Base-by-base conservation (phyloP, 805 yeast species). In the Yamadazyma nakazawae region DNA sequence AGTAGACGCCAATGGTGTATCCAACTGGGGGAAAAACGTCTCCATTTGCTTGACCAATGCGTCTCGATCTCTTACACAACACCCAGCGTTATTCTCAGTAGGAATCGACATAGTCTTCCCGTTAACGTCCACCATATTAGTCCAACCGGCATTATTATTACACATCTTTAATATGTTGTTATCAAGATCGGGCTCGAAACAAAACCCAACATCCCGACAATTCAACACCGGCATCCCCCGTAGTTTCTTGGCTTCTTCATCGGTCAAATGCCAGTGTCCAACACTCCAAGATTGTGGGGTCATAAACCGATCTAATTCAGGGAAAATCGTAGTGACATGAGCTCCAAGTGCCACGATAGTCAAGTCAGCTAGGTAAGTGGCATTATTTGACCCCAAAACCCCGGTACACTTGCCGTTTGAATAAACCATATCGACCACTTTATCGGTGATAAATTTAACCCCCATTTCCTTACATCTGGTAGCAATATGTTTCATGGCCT, bases 401-500 rank as follows among this genome's bases (percentile, higher is more conserved):
- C 54, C 54, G 11, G 36, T 1, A 24, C 51, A 51, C n/a, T 17
- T 11, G 16, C 45, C 34, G 18, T 30, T 25, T 9, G 49, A 26
- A 24, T 32, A 45, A 5, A 48, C 26, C 38, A 51, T 5, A 8
- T 42, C 28, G 12, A 45, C 37, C 1, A 24, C 37, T 34, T 50
- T 44, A 21, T 54, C 58, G 21, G 47, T 45, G 9, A 53, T 28
- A 34, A 54, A 54, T 28, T 44, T 47, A 9, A 48, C 55, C 9
- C 56, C 55, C 34, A 44, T 12, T 16, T 42, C 30, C 26, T 46
- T 34, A 43, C 55, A 54, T 10, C 48, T 35, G 18, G 42, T 39
- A 26, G 66, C 62, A 14, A 72, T 58, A 2, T 60, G 63, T 10
- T 49, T 47, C 47, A 72, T 47, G 0, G 78, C 62, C 21, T 71